These are phyloP conservation scores for Vanderwaltozyma yarrowii DNA, from an alignment of 805 yeast species.

Conservation along the genomic window DNA sequence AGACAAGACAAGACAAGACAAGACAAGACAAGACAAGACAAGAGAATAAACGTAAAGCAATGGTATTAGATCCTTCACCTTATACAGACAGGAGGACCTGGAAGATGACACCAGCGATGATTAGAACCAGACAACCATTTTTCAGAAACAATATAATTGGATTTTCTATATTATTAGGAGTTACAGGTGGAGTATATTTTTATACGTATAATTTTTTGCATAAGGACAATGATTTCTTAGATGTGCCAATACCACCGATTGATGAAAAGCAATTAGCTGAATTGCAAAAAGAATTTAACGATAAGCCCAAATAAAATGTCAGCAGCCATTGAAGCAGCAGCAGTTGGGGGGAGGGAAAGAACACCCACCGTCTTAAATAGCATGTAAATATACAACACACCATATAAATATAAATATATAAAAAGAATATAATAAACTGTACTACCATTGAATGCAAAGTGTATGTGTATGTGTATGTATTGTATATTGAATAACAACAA, in stretches of 20 bases:
- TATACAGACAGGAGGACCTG: slow-evolving; percentile 59
- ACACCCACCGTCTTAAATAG: too few species aligned
- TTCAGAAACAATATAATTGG: slow-evolving; percentile 66
- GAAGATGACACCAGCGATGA: slow-evolving; percentile 88
- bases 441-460: too few species aligned
- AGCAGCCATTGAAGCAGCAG: neutral
- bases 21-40: neutral
- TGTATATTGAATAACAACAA: too few species aligned
- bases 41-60: neutral
- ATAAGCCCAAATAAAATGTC: too few species aligned
- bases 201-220: slow-evolving; percentile 58
- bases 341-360: too few species aligned
- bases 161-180: slow-evolving; percentile 46
- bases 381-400: too few species aligned
- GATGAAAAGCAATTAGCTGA: slow-evolving; percentile 64
- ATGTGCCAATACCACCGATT: slow-evolving; percentile 91
- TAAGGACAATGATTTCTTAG: slow-evolving; percentile 68
- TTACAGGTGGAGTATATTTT: slow-evolving; percentile 56
- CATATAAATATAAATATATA: too few species aligned
- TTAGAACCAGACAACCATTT: slow-evolving; percentile 81
- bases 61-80: slow-evolving; percentile 30
- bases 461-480: too few species aligned
- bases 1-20: neutral
- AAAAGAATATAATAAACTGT: too few species aligned
- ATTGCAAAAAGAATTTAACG: slow-evolving; percentile 62